These are phyloP conservation scores for Afroboletus lepidellus DNA, from an alignment of 1,284 basidiomycete genomes.

Conservation along the genomic window DNA sequence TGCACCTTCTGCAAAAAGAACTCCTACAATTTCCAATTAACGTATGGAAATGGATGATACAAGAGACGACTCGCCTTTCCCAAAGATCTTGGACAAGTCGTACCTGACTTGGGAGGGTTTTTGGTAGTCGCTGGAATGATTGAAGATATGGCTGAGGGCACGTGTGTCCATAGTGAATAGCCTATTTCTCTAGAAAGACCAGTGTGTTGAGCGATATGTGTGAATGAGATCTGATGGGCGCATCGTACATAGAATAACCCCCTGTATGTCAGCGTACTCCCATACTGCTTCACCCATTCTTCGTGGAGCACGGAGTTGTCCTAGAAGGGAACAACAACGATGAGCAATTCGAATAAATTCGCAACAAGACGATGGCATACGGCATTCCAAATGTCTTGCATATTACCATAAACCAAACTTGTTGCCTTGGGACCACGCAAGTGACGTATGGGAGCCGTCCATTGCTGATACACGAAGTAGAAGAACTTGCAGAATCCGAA, in stretches of 20 bases:
- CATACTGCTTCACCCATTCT: constrained; percentile 55
- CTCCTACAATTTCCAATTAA: not conserved
- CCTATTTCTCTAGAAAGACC: constrained; percentile 5
- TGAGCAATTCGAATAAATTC: not conserved
- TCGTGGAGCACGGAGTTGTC: constrained; percentile 42
- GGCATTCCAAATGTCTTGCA: constrained; percentile 42
- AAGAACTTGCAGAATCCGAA: constrained; percentile 36
- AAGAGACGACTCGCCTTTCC: constrained; percentile 24
- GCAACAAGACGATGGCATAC: constrained; percentile 27
- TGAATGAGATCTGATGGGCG: not conserved
- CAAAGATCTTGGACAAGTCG: constrained; percentile 26
- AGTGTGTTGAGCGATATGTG: not conserved
- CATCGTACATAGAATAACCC: constrained; percentile 46
- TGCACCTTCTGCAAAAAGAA: not conserved
- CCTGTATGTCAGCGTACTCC: constrained; percentile 48
- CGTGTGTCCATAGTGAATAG: constrained; percentile 36
- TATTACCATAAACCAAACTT: constrained; percentile 54
- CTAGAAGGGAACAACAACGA: constrained; percentile 16
- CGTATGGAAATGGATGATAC: not conserved
- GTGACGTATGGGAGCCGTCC: constrained; percentile 43
- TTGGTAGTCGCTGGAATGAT: constrained; percentile 36
- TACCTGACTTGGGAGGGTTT: constrained; percentile 32
- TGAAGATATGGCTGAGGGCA: constrained; percentile 41
- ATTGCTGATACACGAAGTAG: constrained; percentile 17
- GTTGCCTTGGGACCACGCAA: constrained; percentile 51